Conservation (phyloP, 2,329 filamentous ascomycete species). For the Penicillium sp. region DNA sequence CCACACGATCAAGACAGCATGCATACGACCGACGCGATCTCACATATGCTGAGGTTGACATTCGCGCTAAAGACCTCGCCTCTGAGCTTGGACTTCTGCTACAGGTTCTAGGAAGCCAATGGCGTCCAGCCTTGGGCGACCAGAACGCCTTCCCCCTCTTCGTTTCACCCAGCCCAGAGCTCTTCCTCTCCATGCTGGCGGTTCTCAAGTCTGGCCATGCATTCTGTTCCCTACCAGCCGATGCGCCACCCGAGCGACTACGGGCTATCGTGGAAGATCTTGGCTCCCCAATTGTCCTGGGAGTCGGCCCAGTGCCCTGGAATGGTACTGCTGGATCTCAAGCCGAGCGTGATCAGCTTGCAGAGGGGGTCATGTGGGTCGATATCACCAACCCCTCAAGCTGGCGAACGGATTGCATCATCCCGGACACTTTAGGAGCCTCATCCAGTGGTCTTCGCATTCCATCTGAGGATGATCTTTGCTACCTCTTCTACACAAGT, state of each 20-base stretch:
- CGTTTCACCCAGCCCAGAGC: not conserved
- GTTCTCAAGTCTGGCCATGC: conserved; percentile 1
- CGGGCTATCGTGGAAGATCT: not conserved
- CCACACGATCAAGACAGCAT: not conserved
- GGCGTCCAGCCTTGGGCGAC: not conserved
- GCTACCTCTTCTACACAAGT: conserved; percentile 1
- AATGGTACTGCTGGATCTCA: not conserved
- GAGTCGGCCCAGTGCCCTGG: not conserved
- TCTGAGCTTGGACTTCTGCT: not conserved
- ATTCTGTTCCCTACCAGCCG: not conserved
- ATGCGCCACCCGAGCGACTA: not conserved
- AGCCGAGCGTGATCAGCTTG: not conserved
- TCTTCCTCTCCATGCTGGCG: not conserved
- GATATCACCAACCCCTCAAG: not conserved
- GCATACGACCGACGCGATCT: not conserved
- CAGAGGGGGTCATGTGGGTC: not conserved
- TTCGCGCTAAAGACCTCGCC: not conserved
- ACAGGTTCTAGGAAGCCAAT: not conserved
- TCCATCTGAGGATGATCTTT: not conserved
- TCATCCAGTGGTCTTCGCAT: not conserved
- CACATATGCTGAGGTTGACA: not conserved
- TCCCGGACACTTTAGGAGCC: not conserved
- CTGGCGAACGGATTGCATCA: not conserved
- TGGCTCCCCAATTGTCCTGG: not conserved
- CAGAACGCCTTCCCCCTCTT: not conserved